Base-by-base conservation (phyloP, 306 rosid genomes). In the Trichosanthes truncata region DNA sequence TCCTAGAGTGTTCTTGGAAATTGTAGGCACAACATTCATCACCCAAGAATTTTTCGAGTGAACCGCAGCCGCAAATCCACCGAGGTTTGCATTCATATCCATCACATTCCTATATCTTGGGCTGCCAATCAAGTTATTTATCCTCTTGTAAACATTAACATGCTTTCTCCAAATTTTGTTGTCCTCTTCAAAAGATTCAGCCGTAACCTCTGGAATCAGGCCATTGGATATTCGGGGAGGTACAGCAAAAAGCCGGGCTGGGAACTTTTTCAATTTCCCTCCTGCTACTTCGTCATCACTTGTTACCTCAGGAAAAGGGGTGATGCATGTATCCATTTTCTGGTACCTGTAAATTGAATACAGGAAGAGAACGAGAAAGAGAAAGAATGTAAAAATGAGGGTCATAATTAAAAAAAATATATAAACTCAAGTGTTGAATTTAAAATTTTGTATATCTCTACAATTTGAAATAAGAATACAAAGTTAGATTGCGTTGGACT, bases 51-150 rank as follows among this genome's bases (percentile, higher is more conserved):
- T 90, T 63, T 71, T 84, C 12, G 98, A 93, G 69, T 96, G 96
- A 60, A 93, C 85, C 36, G 98, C 90, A 33, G 98, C 98, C 29
- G 93, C 96, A 83, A 96, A 96, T 86, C 99, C 99, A 68, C 99
- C 99, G 13, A 96, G 96, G 80, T 88, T 95, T 62, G 99, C 97
- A 84, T 96, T 96, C 99, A 96, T 93, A 86, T 96, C 99, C 98
- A 96, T 96, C 78, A 91, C 77, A 82, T 93, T 96, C 73, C 97
- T 90, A 77, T 87, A 91, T 85, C 99, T 89, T 25, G 88, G 51
- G 12, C 93, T 84, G 81, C 99, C 97, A 49, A 96, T 82, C 84
- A 93, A 79, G 73, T 62, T 82, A 87, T 93, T 91, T 8, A 82
- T 84, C 86, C 92, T 90, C 85, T 88, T 90, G 89, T 96, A 93